Conservation (phyloP, 2,329 filamentous ascomycete species). For the Aspergillus sp. region DNA sequence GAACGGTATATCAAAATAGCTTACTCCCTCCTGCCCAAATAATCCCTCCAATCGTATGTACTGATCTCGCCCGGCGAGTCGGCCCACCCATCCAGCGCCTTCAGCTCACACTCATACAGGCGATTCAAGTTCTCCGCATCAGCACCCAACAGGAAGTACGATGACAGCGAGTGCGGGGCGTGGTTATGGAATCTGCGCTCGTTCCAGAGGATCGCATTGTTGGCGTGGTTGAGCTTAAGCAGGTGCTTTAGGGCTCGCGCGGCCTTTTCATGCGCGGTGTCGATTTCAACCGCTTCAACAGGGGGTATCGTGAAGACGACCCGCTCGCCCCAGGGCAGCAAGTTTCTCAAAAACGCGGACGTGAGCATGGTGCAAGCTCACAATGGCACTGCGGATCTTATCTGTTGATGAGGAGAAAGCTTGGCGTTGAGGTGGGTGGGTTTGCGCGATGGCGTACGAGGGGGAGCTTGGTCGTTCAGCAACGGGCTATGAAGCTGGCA, state of each 20-base stretch:
- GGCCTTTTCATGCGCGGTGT: conserved; percentile 75
- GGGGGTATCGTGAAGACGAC: conserved; percentile 55
- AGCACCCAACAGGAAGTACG: conserved; percentile 82
- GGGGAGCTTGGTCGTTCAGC: not conserved
- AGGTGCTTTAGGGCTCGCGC: conserved; percentile 85
- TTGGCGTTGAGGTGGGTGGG: not conserved
- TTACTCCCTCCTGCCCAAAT: conserved; percentile 69
- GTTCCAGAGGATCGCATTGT: conserved; percentile 80
- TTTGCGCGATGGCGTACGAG: no score
- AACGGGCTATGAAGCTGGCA: not conserved
- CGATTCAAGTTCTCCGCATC: conserved; percentile 69
- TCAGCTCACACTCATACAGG: conserved; percentile 76
- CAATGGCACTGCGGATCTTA: no score
- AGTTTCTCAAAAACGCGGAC: conserved; percentile 13
- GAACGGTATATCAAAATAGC: not conserved
- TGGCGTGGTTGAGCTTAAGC: conserved; percentile 86
- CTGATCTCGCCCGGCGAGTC: conserved; percentile 83
- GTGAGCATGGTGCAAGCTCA: conserved; percentile 1
- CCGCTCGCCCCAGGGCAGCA: conserved; percentile 24
- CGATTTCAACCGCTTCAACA: conserved; percentile 74
- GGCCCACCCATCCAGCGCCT: conserved; percentile 73
- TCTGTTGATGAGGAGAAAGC: not conserved
- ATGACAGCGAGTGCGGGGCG: conserved; percentile 75
- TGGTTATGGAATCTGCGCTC: conserved; percentile 77
- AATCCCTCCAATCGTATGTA: conserved; percentile 82